Conservation (phyloP, 169 alveolate genomes). For the Miamiensis avidus region DNA sequence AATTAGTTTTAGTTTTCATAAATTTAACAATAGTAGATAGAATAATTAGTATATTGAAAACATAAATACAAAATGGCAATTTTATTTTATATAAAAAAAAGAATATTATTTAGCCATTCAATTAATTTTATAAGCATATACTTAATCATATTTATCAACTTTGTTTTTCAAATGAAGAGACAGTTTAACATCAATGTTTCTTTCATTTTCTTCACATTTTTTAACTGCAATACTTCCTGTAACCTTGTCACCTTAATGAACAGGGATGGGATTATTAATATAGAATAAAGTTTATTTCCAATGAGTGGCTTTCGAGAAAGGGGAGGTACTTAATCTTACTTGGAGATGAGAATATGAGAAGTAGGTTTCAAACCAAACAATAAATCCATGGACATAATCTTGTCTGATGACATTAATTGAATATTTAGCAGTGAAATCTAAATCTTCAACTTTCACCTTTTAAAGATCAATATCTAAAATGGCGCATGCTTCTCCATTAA, state of each 20-base stretch:
- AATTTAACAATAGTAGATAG: no score
- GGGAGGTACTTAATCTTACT: conserved; percentile 72
- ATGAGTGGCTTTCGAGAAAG: conserved; percentile 64
- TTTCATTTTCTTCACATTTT: conserved; percentile 58
- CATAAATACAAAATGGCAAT: no score
- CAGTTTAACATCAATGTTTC: conserved; percentile 80
- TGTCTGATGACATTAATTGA: conserved; percentile 59
- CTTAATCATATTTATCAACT: conserved; percentile 43
- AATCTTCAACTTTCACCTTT: conserved; percentile 90
- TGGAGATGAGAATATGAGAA: conserved; percentile 59
- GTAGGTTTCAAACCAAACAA: conserved; percentile 77
- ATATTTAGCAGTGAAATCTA: conserved; percentile 91
- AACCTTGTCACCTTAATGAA: conserved; percentile 60
- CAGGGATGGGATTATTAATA: conserved; percentile 57
- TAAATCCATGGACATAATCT: conserved; percentile 85
- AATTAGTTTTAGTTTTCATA: no score
- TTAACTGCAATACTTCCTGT: conserved; percentile 81
- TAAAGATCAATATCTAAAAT: conserved; percentile 90
- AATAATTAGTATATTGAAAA: no score
- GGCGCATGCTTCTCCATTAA: conserved; percentile 49
- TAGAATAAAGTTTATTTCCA: conserved; percentile 78
- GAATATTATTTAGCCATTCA: conserved; percentile 3
- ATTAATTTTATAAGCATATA: conserved; percentile 18
- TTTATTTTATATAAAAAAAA: no score
- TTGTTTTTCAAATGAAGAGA: conserved; percentile 56